A percentile compares a stretch with the other conserved stretches of the same genome.
phyloP scores from a whole-genome alignment of 1,284 basidiomycete genomes.

The Baeospora myosura region DNA sequence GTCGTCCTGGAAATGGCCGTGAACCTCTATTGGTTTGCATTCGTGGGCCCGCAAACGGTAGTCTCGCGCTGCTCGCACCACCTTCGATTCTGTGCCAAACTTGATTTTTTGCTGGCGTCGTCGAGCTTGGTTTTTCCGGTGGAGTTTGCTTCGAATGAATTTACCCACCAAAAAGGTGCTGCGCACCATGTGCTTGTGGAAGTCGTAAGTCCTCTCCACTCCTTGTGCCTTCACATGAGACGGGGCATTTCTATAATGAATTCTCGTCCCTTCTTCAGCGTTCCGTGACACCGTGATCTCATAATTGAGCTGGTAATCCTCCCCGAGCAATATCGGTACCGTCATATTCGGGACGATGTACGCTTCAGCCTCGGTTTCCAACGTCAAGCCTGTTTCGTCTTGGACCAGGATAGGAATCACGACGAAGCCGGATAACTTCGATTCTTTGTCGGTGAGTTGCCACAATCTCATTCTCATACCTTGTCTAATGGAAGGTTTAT shows the following conservation, averaged over 20 bases:
- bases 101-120: not conserved
- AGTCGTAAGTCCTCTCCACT: not conserved
- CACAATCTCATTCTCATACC: not conserved
- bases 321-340: not conserved
- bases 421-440: not conserved
- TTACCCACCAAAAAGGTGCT: not conserved
- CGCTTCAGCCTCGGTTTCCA: not conserved
- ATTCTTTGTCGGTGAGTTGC: not conserved
- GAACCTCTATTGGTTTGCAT: not conserved
- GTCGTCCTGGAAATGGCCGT: too few relatives aligned
- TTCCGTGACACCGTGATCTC: not conserved
- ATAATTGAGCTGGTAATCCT: not conserved
- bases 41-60: not conserved
- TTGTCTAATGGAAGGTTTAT: not conserved
- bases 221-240: not conserved
- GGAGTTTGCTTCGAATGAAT: not conserved
- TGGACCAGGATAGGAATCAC: not conserved
- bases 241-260: not conserved
- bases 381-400: not conserved
- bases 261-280: not conserved
- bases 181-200: not conserved
- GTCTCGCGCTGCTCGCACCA: not conserved
- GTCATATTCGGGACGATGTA: not conserved
- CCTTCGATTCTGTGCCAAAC: not conserved
- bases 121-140: not conserved